These are phyloP conservation scores for Phytophthora nicotianae DNA, from an alignment of 352 stramenopile genomes.

Conservation along the genomic window DNA sequence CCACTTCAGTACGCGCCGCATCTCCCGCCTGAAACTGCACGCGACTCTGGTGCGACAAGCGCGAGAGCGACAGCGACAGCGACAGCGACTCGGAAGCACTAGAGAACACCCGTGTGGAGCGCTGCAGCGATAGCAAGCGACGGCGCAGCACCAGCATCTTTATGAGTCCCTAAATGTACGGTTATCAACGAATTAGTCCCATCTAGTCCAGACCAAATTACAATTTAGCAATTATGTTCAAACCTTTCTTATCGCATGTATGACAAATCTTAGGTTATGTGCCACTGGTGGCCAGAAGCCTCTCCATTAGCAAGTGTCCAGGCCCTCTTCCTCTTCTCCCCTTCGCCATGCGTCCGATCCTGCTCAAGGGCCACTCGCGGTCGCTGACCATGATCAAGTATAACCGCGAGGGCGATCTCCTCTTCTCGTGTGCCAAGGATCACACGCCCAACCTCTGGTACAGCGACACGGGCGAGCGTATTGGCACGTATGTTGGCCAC, in stretches of 20 bases:
- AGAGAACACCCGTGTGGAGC: conserved; percentile 1
- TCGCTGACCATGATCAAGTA: conserved; percentile 99
- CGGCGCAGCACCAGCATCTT: not conserved
- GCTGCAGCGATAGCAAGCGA: not conserved
- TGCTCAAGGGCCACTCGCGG: conserved; percentile 99
- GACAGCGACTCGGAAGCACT: conserved; percentile 20
- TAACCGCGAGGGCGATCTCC: conserved; percentile 98
- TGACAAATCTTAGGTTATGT: conserved; percentile 4
- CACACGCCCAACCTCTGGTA: conserved; percentile 97
- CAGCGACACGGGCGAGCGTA: conserved; percentile 94
- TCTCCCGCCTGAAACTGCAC: conserved; percentile 54
- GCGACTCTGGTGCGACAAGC: conserved; percentile 44
- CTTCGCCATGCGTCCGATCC: conserved; percentile 92
- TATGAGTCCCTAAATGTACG: not conserved
- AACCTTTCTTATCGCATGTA: not conserved
- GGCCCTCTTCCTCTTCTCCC: conserved; percentile 1
- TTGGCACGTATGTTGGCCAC: conserved; percentile 97
- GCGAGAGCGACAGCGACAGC: conserved; percentile 43
- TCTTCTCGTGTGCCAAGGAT: conserved; percentile 98
- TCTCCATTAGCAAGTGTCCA: conserved; percentile 6
- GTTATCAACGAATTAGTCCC: not conserved
- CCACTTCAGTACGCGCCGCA: conserved; percentile 35
- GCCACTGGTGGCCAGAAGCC: conserved; percentile 23
- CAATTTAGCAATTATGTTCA: not conserved
- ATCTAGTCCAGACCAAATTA: not conserved